Evolutionary conservation across 225 moss, liverwort and hornwort genomes (phyloP), one percentile per base, ranked within the genome.

Genomic region (Physcomitrium patens): DNA sequence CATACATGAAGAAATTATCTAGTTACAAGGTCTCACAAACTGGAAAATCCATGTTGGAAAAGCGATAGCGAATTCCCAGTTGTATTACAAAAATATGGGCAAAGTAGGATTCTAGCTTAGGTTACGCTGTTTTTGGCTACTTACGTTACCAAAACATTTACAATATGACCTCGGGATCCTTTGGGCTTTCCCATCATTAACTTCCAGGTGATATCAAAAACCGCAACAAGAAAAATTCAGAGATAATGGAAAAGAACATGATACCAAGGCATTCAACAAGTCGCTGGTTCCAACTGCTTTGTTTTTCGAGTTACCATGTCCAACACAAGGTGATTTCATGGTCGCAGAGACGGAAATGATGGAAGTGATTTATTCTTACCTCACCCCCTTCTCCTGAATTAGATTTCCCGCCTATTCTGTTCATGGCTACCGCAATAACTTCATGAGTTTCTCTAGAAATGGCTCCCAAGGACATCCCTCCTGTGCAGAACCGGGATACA

Each of bases 301-400:
- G 41, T 7, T 17, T 67, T 22, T 63, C 48, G 47, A 37, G 74
- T 45, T 55, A 46, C 23, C n/a, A 63, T 54, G 37, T 63, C 15
- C 6, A 60, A 67, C 8, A 50, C 48, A 61, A 60, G 50, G 47
- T 53, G 17, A 47, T 64, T 42, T 52, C 49, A 62, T 24, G 12
- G 59, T 23, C 31, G 31, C 17, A 59, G 43, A 67, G 27, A 50
- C 66, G 18, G 11, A 49, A 65, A 24, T 46, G 51, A 64, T 64
- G 42, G 10, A 49, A 26, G 8, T 19, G 10, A 12, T 45, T 70
- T 55, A 55, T 50, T 62, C 83, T 63, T 85, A 95, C 94, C 94
- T 95, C 93, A 22, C 95, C 93, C 18, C 95, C 95, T 93, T 95
- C 95, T 60, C 95, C 95, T 18, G 95, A 95, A 53, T 95, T 95